Conservation (phyloP, 192 early-diverging fungal genomes). For the Umbelopsis sp. region DNA sequence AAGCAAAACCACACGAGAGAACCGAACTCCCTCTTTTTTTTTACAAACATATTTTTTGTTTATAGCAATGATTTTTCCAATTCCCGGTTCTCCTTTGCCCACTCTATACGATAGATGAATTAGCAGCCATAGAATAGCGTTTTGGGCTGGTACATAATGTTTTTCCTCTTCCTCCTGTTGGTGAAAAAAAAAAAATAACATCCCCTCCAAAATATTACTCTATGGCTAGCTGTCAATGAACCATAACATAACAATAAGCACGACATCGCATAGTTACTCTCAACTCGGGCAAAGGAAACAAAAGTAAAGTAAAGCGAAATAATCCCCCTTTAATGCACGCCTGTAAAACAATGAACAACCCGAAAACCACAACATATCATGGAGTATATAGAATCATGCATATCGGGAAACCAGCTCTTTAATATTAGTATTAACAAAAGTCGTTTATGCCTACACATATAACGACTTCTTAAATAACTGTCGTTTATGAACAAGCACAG, state of each 20-base stretch:
- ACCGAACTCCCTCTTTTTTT: neutral
- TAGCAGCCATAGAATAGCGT: slow-evolving; percentile 14
- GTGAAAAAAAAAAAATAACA: neutral
- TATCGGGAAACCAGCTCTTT: too few relatives aligned
- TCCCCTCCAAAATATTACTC: neutral
- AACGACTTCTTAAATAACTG: neutral
- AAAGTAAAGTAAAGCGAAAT: too few relatives aligned
- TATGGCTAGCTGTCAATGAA: neutral
- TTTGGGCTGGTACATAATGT: slow-evolving; percentile 13
- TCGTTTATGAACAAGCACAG: neutral
- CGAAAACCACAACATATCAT: neutral
- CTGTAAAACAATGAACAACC: too few relatives aligned
- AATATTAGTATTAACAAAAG: too few relatives aligned
- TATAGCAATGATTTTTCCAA: neutral
- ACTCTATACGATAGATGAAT: neutral
- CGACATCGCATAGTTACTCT: too few relatives aligned
- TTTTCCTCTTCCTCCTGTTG: neutral
- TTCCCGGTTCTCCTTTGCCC: neutral
- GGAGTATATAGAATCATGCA: too few relatives aligned
- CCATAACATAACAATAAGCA: too few relatives aligned
- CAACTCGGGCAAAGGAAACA: too few relatives aligned
- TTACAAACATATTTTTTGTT: neutral
- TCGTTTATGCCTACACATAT: neutral
- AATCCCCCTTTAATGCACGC: too few relatives aligned
- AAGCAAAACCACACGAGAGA: neutral